Base-by-base conservation (phyloP, 768 basidiomycete species). In the Lactarius vividus region DNA sequence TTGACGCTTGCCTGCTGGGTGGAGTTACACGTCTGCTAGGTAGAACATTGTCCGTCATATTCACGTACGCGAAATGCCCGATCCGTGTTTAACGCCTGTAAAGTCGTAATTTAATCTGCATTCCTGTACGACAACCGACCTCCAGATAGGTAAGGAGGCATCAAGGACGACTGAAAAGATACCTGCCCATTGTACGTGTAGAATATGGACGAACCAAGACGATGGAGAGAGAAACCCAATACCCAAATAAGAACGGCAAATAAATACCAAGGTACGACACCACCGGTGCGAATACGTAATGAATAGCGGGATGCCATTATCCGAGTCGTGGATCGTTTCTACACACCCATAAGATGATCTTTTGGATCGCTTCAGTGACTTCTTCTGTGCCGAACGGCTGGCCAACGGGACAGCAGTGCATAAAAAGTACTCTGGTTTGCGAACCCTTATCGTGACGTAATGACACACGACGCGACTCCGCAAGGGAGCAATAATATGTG, bases 401-500 rank as follows among this genome's bases (percentile, higher is more conserved):
- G 59, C 81, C 82, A 18, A 85, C 81, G 0, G 89, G 89, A 13
- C 88, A 86, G 70, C 87, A 88, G 72, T 91, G 89, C 71, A 91
- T 75, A 74, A 88, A 88, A 8, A 91, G 75, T 57, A 91, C 87
- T 59, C 77, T 79, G 23, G 74, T 76, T 58, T 69, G 70, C 65
- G 64, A 73, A 44, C 67, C 56, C 59, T 69, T 69, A 28, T 69
- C 68, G 10, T 63, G 62, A 37, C 68, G 64, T 33, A 52, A 40
- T 42, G 66, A 52, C 35, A 56, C 33, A 1, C 86, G 84, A 71
- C 81, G 83, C 28, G 83, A 81, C 72, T 90, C 88, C 8, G 88
- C 87, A 28, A 90, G 80, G 11, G 88, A 89, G 71, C 87, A 87
- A 72, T 88, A 91, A 72, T 88, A 89, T 66, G 87, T 83, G 73